phyloP scores from a whole-genome alignment of 1,284 basidiomycete species.

The Cutaneotrichosporon sp. region DNA sequence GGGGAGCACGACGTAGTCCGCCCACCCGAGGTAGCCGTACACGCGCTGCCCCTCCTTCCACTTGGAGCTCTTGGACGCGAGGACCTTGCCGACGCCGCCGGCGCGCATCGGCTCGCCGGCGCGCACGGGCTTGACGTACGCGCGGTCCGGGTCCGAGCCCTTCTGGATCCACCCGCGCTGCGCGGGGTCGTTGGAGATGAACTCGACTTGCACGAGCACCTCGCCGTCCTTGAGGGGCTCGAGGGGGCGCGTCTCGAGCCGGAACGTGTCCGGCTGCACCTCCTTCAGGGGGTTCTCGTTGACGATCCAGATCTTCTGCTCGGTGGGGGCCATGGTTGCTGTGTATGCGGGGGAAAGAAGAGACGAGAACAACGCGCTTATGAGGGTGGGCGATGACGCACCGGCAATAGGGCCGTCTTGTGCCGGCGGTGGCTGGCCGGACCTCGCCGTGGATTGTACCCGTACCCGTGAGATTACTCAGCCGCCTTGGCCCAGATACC shows the following conservation, averaged over 20 bases:
- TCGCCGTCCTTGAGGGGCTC: slow-evolving; percentile 40
- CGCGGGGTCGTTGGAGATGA: slow-evolving; percentile 45
- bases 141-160: slow-evolving; percentile 28
- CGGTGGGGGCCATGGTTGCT: slow-evolving; percentile 23
- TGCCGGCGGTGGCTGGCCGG: too few relatives aligned
- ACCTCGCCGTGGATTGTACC: too few relatives aligned
- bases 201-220: slow-evolving; percentile 35
- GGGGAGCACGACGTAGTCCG: slow-evolving; percentile 38
- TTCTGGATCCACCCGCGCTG: slow-evolving; percentile 43
- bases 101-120: slow-evolving; percentile 36
- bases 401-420: neutral
- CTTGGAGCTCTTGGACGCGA: slow-evolving; percentile 31
- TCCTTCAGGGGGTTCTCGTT: slow-evolving; percentile 31
- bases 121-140: slow-evolving; percentile 32
- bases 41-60: slow-evolving; percentile 38
- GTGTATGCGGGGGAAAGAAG: too few relatives aligned
- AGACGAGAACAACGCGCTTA: too few relatives aligned
- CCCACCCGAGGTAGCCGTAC: slow-evolving; percentile 32
- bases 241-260: slow-evolving; percentile 28
- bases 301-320: slow-evolving; percentile 35
- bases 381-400: too few relatives aligned
- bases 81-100: slow-evolving; percentile 29
- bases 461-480: neutral
- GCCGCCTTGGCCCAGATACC: neutral
- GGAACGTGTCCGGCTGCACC: slow-evolving; percentile 35